Evolutionary conservation across 2,329 filamentous ascomycete species (phyloP).

Genomic region (Trichoderma sp.): DNA sequence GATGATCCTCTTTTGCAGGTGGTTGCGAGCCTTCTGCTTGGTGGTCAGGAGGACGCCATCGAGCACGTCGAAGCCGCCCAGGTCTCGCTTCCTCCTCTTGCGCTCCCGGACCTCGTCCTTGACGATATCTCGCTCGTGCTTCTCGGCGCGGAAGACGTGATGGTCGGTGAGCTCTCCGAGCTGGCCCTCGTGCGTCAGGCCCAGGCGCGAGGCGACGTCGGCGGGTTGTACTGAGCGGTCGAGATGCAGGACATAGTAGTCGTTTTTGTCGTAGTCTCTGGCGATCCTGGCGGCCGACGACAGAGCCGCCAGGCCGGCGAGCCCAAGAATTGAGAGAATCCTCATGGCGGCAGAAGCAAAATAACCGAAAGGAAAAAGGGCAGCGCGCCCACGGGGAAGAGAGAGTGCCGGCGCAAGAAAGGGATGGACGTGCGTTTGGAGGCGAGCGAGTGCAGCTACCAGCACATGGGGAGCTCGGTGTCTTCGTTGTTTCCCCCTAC

Average conservation of each 20-base stretch:
- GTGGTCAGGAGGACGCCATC: slow-evolving; percentile 76
- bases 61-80: slow-evolving; percentile 59
- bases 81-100: slow-evolving; percentile 63
- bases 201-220: slow-evolving; percentile 71
- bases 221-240: slow-evolving; percentile 65
- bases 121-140: slow-evolving; percentile 62
- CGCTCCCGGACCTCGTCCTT: slow-evolving; percentile 55
- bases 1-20: slow-evolving; percentile 56
- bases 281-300: slow-evolving; percentile 54
- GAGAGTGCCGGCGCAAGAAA: slow-evolving; percentile 21
- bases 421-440: slow-evolving; percentile 18
- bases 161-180: slow-evolving; percentile 78
- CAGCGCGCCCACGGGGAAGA: slow-evolving; percentile 4
- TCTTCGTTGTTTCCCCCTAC: neutral
- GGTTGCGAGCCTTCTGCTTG: slow-evolving; percentile 64
- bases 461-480: slow-evolving; percentile 23
- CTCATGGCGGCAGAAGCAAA: slow-evolving; percentile 48
- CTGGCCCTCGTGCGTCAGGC: slow-evolving; percentile 77
- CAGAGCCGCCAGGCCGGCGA: slow-evolving; percentile 55
- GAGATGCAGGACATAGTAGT: slow-evolving; percentile 93
- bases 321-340: slow-evolving; percentile 54
- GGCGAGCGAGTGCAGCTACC: slow-evolving; percentile 13
- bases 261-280: slow-evolving; percentile 76
- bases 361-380: neutral
- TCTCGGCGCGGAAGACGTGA: slow-evolving; percentile 79